Conservation (phyloP, 768 basidiomycete species). For the Coprinellus aureogranulatus region DNA sequence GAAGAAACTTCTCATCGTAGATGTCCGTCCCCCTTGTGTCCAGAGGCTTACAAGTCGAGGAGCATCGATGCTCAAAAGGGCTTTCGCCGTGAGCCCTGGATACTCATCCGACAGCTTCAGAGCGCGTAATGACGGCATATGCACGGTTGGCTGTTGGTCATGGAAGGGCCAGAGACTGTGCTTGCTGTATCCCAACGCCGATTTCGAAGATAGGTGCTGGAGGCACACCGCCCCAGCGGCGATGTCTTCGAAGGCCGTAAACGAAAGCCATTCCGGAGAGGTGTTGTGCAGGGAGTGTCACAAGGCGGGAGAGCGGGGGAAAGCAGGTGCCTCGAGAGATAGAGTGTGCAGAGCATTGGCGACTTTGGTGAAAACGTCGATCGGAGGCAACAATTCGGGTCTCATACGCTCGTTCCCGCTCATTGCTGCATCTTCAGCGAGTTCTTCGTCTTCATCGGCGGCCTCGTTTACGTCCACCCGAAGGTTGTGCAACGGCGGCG, state of each 20-base stretch:
- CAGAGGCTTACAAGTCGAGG: background rate
- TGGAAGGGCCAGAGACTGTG: background rate
- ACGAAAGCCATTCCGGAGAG: background rate
- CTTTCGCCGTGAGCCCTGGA: background rate
- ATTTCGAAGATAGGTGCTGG: conserved; percentile 3
- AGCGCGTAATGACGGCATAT: background rate
- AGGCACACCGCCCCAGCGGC: background rate
- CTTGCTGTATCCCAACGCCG: background rate
- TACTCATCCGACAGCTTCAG: background rate
- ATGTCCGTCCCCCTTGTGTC: background rate
- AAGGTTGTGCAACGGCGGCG: background rate
- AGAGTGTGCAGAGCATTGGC: background rate
- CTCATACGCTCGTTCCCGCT: background rate
- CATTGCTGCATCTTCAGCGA: background rate
- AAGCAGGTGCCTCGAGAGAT: background rate
- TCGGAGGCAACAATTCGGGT: background rate
- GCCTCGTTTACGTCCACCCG: background rate
- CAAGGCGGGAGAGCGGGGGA: background rate
- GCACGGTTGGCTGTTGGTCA: background rate
- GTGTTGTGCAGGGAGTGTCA: conserved; percentile 6
- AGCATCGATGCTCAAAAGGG: conserved; percentile 5
- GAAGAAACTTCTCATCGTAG: conserved; percentile 2
- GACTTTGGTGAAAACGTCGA: background rate
- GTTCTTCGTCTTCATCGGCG: background rate
- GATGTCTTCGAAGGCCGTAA: background rate